Evolutionary conservation across 192 early-diverging fungal genomes (phyloP).

Genomic region (Rhizoclosmatium sp.): DNA sequence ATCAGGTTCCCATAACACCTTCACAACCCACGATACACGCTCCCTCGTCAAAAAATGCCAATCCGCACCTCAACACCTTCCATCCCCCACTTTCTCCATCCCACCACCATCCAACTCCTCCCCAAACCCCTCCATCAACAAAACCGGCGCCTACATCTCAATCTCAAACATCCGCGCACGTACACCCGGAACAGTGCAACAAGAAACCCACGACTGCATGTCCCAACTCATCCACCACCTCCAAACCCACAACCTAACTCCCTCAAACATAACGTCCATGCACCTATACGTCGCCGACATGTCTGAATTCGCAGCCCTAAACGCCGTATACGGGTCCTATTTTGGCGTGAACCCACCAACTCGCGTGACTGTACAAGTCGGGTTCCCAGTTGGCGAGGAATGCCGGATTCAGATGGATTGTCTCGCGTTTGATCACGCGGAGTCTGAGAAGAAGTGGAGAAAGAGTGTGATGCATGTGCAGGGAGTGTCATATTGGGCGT

Average conservation of each 20-base stretch:
- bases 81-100: no score
- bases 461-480: conserved; percentile 74
- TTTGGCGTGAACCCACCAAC: conserved; percentile 79
- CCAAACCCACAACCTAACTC: conserved; percentile 46
- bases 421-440: conserved; percentile 50
- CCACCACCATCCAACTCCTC: no score
- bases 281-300: conserved; percentile 74
- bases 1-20: conserved; percentile 1
- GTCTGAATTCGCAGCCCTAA: conserved; percentile 68
- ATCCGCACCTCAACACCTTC: no score
- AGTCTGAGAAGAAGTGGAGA: neutral
- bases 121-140: neutral
- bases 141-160: neutral
- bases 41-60: no score
- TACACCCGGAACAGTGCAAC: neutral
- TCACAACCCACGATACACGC: no score
- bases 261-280: conserved; percentile 70
- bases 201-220: conserved; percentile 36
- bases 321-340: conserved; percentile 70
- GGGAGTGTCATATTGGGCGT: conserved; percentile 88
- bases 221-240: conserved; percentile 46
- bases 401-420: conserved; percentile 72
- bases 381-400: conserved; percentile 40
- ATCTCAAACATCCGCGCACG: neutral
- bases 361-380: conserved; percentile 69